These are phyloP conservation scores for Acacia melanoxylon DNA, from an alignment of 306 rosid species.

Conservation along the genomic window DNA sequence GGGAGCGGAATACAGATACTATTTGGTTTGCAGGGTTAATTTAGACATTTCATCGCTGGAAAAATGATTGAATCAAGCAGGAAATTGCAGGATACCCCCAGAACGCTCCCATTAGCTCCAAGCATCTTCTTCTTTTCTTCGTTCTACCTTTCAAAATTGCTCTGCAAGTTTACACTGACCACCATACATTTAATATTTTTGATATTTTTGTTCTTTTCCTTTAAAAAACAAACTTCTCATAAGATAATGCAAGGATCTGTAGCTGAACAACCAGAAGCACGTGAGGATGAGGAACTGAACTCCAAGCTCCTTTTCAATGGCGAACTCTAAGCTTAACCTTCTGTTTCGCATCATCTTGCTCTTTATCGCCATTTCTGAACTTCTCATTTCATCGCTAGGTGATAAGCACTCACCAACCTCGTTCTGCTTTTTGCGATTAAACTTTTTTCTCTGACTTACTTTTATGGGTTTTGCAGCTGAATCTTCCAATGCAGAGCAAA, in stretches of 20 bases:
- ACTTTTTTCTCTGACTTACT: neutral
- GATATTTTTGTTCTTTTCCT: neutral
- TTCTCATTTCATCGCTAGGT: constrained; percentile 39
- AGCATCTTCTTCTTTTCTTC: neutral
- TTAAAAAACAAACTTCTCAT: neutral
- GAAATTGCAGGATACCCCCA: neutral
- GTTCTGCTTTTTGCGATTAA: neutral
- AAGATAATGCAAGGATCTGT: constrained; percentile 86
- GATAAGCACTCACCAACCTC: neutral
- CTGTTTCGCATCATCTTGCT: constrained; percentile 24
- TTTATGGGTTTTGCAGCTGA: constrained; percentile 38
- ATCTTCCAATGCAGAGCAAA: constrained; percentile 17
- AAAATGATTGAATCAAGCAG: neutral
- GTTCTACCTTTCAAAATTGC: neutral
- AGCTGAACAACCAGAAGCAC: constrained; percentile 55
- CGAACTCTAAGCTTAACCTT: constrained; percentile 40
- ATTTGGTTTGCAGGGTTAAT: constrained; percentile 24
- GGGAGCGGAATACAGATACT: no score
- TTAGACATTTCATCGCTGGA: constrained; percentile 23
- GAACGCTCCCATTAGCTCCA: neutral
- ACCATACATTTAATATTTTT: neutral
- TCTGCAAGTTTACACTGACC: neutral
- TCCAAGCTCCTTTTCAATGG: constrained; percentile 58
- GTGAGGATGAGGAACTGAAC: constrained; percentile 55
- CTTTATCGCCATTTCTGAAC: constrained; percentile 19